Evolutionary conservation across 768 basidiomycete genomes (phyloP).

Genomic region (Cystoderma amianthinum): DNA sequence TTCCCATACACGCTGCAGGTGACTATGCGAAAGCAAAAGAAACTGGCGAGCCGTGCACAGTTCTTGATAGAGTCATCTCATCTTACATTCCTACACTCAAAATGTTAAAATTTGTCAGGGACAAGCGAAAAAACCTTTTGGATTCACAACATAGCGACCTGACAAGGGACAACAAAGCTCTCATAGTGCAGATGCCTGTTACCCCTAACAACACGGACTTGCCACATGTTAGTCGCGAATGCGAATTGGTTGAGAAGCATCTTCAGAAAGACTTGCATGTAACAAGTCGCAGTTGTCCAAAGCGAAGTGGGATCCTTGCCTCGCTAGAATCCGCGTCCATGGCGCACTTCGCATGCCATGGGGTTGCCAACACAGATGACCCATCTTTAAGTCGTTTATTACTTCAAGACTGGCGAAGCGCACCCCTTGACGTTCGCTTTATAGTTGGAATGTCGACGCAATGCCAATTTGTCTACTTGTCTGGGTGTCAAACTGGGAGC

Average conservation of each 20-base stretch:
- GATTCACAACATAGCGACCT: too few relatives aligned
- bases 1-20: slow-evolving; percentile 14
- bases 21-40: slow-evolving; percentile 7
- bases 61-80: slow-evolving; percentile 9
- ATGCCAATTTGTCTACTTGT: slow-evolving; percentile 12
- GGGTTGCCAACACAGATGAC: slow-evolving; percentile 13
- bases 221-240: slow-evolving; percentile 6
- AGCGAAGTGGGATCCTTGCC: slow-evolving; percentile 4
- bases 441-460: slow-evolving; percentile 10
- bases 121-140: too few relatives aligned
- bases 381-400: slow-evolving; percentile 13
- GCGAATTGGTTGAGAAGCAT: slow-evolving; percentile 1
- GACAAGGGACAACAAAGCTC: too few relatives aligned
- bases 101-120: slow-evolving; percentile 7
- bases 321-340: neutral
- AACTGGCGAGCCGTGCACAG: slow-evolving; percentile 8
- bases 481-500: slow-evolving; percentile 29
- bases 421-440: slow-evolving; percentile 9
- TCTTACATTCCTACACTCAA: slow-evolving; percentile 13
- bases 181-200: slow-evolving; percentile 12
- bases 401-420: slow-evolving; percentile 10
- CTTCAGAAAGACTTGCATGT: slow-evolving; percentile 1
- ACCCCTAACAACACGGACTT: slow-evolving; percentile 9
- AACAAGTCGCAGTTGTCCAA: slow-evolving; percentile 6
- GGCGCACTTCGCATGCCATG: slow-evolving; percentile 23